Conservation (phyloP, 2,329 filamentous ascomycete genomes). For the Clonostachys solani region DNA sequence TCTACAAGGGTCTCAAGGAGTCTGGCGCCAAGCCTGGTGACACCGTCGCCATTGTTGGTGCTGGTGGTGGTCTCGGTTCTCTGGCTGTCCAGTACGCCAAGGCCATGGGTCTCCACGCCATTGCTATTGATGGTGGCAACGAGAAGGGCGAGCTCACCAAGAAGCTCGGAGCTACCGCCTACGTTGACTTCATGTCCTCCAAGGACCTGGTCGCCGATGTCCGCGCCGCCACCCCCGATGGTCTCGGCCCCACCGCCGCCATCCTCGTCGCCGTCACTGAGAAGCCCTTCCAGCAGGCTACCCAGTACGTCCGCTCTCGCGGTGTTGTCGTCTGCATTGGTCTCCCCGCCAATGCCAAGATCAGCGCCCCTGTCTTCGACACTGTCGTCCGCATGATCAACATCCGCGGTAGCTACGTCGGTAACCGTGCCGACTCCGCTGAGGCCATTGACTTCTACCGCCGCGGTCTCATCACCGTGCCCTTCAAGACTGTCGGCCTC, state of each 20-base stretch:
- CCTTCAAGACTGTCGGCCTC: conserved; percentile 80
- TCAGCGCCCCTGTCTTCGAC: conserved; percentile 84
- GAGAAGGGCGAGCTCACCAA: conserved; percentile 73
- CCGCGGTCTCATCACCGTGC: conserved; percentile 78
- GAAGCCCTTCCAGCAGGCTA: conserved; percentile 93
- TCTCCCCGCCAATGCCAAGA: conserved; percentile 73
- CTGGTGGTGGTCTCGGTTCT: conserved; percentile 76
- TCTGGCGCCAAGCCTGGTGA: conserved; percentile 71
- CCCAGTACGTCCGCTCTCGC: conserved; percentile 78
- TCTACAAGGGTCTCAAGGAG: conserved; percentile 90
- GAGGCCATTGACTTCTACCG: conserved; percentile 91
- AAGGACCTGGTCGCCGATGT: conserved; percentile 82
- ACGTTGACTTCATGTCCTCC: conserved; percentile 75
- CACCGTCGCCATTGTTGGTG: conserved; percentile 79
- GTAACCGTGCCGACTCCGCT: conserved; percentile 80
- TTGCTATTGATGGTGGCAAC: conserved; percentile 79
- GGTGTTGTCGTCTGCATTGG: conserved; percentile 88
- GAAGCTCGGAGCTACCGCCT: conserved; percentile 66
- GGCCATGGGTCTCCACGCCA: conserved; percentile 78
- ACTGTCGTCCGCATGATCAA: conserved; percentile 85
- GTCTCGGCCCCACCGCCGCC: conserved; percentile 81
- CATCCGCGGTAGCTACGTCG: conserved; percentile 92
- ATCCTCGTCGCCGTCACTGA: conserved; percentile 82
- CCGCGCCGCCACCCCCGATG: conserved; percentile 73
- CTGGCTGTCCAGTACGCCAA: conserved; percentile 83